phyloP scores from a whole-genome alignment of 2,329 filamentous ascomycete species.

The Colletotrichum endophyticum region DNA sequence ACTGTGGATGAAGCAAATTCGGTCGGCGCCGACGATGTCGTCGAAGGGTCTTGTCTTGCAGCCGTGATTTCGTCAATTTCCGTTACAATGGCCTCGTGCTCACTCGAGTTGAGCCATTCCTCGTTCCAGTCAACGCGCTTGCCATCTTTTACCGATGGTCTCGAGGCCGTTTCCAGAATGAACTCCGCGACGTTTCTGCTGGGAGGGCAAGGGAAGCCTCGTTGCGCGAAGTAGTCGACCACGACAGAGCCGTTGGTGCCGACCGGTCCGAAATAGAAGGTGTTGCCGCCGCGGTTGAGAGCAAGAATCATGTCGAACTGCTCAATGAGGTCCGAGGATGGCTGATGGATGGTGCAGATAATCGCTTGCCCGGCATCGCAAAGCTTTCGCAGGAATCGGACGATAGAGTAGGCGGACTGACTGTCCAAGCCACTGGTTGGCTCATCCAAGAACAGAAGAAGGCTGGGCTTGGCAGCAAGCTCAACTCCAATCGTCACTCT shows the following conservation, averaged over 20 bases:
- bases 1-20: slow-evolving; percentile 72
- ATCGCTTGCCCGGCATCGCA: slow-evolving; percentile 70
- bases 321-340: slow-evolving; percentile 63
- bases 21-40: slow-evolving; percentile 27
- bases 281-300: slow-evolving; percentile 71
- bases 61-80: slow-evolving; percentile 69
- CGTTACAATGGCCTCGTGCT: slow-evolving; percentile 61
- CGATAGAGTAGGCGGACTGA: slow-evolving; percentile 40
- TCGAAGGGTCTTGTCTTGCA: slow-evolving; percentile 35
- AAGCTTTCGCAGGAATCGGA: slow-evolving; percentile 47
- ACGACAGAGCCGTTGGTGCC: slow-evolving; percentile 70
- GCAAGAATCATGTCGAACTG: slow-evolving; percentile 78
- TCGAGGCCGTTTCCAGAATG: slow-evolving; percentile 49
- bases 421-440: slow-evolving; percentile 57
- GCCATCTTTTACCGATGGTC: slow-evolving; percentile 37
- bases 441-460: slow-evolving; percentile 72
- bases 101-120: slow-evolving; percentile 71
- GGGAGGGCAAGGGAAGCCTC: slow-evolving; percentile 70
- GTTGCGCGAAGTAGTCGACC: slow-evolving; percentile 60
- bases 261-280: slow-evolving; percentile 76
- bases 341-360: slow-evolving; percentile 68
- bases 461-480: slow-evolving; percentile 68
- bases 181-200: slow-evolving; percentile 54
- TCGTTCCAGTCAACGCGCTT: slow-evolving; percentile 72
- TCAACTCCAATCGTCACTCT: slow-evolving; percentile 74